Conservation (phyloP, 768 basidiomycete species). For the Strobilomyces dryophilus region DNA sequence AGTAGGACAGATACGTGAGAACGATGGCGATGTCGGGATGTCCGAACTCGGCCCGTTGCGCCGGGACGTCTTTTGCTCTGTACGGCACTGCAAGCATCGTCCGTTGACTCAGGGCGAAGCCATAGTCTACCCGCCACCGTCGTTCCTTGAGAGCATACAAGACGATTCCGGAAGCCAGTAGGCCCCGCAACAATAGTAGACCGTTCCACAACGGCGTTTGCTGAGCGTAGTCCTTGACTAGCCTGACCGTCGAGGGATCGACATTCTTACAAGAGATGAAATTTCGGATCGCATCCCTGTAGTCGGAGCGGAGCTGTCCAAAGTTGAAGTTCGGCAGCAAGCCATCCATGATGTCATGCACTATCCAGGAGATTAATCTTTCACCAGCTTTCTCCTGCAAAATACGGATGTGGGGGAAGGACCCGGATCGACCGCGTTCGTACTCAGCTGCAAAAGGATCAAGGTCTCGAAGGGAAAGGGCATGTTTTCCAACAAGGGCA, state of each 20-base stretch:
- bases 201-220: constrained; percentile 14
- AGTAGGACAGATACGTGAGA: constrained; percentile 36
- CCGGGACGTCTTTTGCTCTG: constrained; percentile 36
- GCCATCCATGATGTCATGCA: constrained; percentile 13
- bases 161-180: constrained; percentile 32
- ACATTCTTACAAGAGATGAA: constrained; percentile 23
- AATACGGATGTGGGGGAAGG: constrained; percentile 26
- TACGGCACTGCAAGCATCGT: constrained; percentile 37
- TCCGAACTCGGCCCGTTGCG: constrained; percentile 35
- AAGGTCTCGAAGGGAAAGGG: background rate
- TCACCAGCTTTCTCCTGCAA: constrained; percentile 9
- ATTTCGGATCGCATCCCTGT: constrained; percentile 9
- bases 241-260: background rate
- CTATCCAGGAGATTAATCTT: constrained; percentile 11
- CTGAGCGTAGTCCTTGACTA: constrained; percentile 7
- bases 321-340: constrained; percentile 18
- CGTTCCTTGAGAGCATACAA: constrained; percentile 30
- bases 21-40: constrained; percentile 35
- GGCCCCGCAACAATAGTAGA: constrained; percentile 33
- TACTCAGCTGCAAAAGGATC: constrained; percentile 17
- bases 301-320: background rate
- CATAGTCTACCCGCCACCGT: constrained; percentile 39
- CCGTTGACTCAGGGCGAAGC: constrained; percentile 28
- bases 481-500: constrained; percentile 20
- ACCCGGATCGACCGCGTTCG: constrained; percentile 6